Percentiles rank a stretch among this genome's conserved stretches.
Conservation (phyloP, 2,329 filamentous ascomycete genomes). For the Colletotrichum musae region DNA sequence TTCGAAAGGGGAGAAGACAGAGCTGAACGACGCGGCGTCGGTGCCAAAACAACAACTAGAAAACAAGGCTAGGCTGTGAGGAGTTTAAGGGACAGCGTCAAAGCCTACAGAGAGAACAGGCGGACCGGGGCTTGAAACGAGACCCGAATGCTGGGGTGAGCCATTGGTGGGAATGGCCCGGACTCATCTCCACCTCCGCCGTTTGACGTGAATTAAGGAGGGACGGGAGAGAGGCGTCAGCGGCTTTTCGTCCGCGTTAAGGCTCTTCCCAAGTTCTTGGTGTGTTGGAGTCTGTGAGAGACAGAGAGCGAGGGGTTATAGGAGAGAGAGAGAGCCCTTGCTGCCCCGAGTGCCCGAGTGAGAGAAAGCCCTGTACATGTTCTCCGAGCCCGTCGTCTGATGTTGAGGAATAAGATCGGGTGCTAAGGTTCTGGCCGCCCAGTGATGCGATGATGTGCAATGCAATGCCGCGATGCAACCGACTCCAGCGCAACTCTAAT, state of each 20-base stretch:
- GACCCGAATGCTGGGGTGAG: conserved; percentile 10
- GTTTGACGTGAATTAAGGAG: conserved; percentile 40
- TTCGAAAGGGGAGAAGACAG: not conserved
- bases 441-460: conserved; percentile 13
- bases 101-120: not conserved
- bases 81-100: not conserved
- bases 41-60: not conserved
- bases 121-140: conserved; percentile 26
- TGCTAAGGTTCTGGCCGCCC: conserved; percentile 4
- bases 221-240: conserved; percentile 21
- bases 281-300: no score
- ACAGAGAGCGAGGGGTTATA: no score
- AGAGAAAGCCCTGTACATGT: not conserved
- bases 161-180: conserved; percentile 20
- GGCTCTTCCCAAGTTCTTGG: no score
- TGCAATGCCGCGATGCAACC: conserved; percentile 14
- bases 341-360: no score
- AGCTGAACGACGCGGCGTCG: not conserved
- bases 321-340: no score
- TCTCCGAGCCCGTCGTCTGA: conserved; percentile 27
- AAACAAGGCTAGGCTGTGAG: not conserved
- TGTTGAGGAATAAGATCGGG: conserved; percentile 31
- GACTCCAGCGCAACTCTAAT: not conserved
- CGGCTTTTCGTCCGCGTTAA: not conserved
- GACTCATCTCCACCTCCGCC: conserved; percentile 21